Conservation (phyloP, 2,329 filamentous ascomycete genomes). For the Calonectria leucothoes region DNA sequence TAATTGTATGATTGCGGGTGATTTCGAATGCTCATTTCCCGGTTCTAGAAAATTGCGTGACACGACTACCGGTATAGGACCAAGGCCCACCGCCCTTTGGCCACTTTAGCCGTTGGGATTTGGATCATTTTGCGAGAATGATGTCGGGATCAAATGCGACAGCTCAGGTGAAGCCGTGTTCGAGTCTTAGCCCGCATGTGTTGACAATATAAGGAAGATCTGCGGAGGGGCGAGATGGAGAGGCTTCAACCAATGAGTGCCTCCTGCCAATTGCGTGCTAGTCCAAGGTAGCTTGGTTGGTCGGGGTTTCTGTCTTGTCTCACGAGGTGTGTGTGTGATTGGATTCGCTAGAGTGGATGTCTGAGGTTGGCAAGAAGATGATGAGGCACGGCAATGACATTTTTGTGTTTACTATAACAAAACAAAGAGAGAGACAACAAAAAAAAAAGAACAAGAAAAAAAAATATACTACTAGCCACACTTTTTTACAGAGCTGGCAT, state of each 20-base stretch:
- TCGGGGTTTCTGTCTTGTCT: constrained; percentile 6
- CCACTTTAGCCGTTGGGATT: background rate
- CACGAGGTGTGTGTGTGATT: background rate
- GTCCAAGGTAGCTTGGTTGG: background rate
- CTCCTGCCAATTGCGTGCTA: constrained; percentile 11
- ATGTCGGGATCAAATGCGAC: background rate
- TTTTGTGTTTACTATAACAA: background rate
- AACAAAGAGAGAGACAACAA: too few relatives aligned
- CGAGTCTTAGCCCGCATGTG: background rate
- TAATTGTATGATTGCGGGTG: background rate
- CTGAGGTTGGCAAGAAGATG: background rate
- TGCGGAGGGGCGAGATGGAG: background rate
- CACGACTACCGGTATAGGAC: background rate
- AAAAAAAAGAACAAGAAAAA: too few relatives aligned
- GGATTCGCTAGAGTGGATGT: background rate
- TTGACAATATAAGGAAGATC: constrained; percentile 7
- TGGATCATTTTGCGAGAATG: background rate
- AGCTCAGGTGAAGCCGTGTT: constrained; percentile 3
- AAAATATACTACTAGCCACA: background rate
- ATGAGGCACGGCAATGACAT: background rate
- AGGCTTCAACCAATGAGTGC: background rate
- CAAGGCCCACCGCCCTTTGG: background rate
- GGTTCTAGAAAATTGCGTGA: background rate
- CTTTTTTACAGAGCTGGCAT: background rate
- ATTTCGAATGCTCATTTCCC: background rate